Percentiles rank a stretch among this genome's conserved stretches.
Conservation (phyloP, 495 filamentous ascomycete genomes). For the Penicillium riverlandense region DNA sequence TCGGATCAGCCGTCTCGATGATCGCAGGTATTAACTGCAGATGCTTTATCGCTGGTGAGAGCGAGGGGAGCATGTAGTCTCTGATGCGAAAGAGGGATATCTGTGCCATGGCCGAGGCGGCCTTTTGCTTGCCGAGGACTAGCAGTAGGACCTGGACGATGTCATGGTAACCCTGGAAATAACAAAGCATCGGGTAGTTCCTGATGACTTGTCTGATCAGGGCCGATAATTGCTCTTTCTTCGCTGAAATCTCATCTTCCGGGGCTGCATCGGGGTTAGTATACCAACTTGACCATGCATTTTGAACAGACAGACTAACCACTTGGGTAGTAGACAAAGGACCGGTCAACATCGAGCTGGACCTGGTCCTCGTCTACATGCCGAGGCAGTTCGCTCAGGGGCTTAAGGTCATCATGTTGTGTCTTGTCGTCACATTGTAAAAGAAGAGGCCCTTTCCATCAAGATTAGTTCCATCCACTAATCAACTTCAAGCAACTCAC, state of each 20-base stretch:
- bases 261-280: slow-evolving; percentile 14
- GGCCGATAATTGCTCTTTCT: slow-evolving; percentile 64
- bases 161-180: slow-evolving; percentile 98
- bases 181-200: slow-evolving; percentile 77
- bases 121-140: slow-evolving; percentile 57
- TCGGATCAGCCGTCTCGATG: slow-evolving; percentile 58
- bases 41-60: slow-evolving; percentile 75
- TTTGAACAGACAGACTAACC: slow-evolving; percentile 40
- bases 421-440: slow-evolving; percentile 46
- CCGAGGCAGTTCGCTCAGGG: slow-evolving; percentile 50
- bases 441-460: slow-evolving; percentile 64
- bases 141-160: slow-evolving; percentile 95
- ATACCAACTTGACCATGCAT: background rate
- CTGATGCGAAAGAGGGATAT: slow-evolving; percentile 85
- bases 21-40: slow-evolving; percentile 79
- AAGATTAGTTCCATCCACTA: slow-evolving; percentile 2
- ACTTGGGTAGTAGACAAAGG: slow-evolving; percentile 94
- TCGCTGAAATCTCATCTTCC: slow-evolving; percentile 51
- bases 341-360: slow-evolving; percentile 81
- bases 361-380: slow-evolving; percentile 89
- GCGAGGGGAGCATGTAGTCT: slow-evolving; percentile 93
- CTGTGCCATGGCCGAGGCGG: slow-evolving; percentile 55
- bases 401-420: slow-evolving; percentile 13
- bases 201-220: slow-evolving; percentile 73
- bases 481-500: slow-evolving; percentile 48